A percentile compares a stretch with the other conserved stretches of the same genome.
Conservation (phyloP, 345 rosid species). For the Alliaria petiolata region DNA sequence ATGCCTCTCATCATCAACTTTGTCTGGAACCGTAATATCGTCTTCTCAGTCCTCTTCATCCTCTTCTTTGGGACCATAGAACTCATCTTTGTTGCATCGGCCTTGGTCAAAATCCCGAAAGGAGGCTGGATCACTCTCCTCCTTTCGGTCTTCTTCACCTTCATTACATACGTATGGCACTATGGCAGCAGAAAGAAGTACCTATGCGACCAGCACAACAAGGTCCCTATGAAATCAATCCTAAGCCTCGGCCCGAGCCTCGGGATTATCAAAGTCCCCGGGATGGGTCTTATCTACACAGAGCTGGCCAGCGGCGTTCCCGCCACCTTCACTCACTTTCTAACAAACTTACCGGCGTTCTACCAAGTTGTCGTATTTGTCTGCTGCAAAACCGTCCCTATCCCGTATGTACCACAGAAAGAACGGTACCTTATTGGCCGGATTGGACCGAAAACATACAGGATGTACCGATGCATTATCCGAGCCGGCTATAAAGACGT, state of each 20-base stretch:
- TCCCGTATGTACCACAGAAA: conserved; percentile 73
- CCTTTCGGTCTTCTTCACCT: conserved; percentile 47
- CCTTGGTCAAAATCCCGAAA: conserved; percentile 53
- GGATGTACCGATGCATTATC: conserved; percentile 85
- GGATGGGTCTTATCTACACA: conserved; percentile 87
- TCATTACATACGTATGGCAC: conserved; percentile 75
- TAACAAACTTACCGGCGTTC: conserved; percentile 82
- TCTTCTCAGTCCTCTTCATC: conserved; percentile 46
- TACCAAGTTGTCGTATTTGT: conserved; percentile 87
- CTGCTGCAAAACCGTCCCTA: conserved; percentile 79
- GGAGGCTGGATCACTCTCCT: conserved; percentile 87
- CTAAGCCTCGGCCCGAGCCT: conserved; percentile 79
- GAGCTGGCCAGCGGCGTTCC: conserved; percentile 82
- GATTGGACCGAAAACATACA: conserved; percentile 85
- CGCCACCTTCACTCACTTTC: conserved; percentile 72
- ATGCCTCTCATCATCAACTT: conserved; percentile 67
- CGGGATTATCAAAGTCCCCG: conserved; percentile 83
- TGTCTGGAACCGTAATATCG: conserved; percentile 56
- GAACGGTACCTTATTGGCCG: conserved; percentile 90
- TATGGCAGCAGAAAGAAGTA: conserved; percentile 78
- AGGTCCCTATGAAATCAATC: conserved; percentile 77
- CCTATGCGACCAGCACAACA: conserved; percentile 73
- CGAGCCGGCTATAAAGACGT: conserved; percentile 88
- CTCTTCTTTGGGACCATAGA: conserved; percentile 70
- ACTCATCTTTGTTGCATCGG: conserved; percentile 57